Base-by-base conservation (phyloP, 768 basidiomycete species). In the Cytidiella melzeri region DNA sequence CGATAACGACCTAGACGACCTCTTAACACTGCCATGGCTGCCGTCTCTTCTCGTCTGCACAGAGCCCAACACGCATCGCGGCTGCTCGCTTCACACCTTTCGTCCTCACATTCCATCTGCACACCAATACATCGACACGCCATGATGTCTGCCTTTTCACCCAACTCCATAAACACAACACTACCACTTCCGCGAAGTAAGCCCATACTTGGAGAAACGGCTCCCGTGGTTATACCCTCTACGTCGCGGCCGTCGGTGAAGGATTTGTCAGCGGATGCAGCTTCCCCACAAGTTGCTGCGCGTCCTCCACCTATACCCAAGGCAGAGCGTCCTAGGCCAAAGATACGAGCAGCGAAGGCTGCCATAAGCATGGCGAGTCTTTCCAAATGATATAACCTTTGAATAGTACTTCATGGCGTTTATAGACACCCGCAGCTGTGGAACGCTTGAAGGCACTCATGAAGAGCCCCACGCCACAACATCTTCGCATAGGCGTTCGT, bases 401-500 rank as follows among this genome's bases (percentile, higher is more conserved):
- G 2, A 28, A 21, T 36, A 19, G 18, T 15, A 39, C 37, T 41
- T 24, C 37, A 27, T 7, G 30, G 15, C 30, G 15, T 41, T 42
- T 47, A 3, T 57, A 98, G 95, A 90, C 92, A 36, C 83, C 90
- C 0, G 65, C 69, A 21, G 95, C 94, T 11, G 81, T 94, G 5
- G 63, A 69, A 5, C 83, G 88, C 21, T 73, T 98, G 44, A 77
- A 70, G 3, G 75, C 70, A n/a, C 76, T 99, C 24, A 68, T 92
- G 41, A 75, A 76, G n/a, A 79, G 84, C 9, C 92, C 93, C 20
- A 84, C 84, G 2, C 94, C 95, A 0, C 91, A 92, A 62, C 78
- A 93, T 55, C 88, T 99, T 51, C 86, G 95, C 3, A 90, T 99
- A 49, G 92, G 93, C 37, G 93, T 99, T 47, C 83, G 88, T 57